Percentiles rank a stretch among this genome's conserved stretches.
Conservation (phyloP, 2,329 filamentous ascomycete genomes). For the Juglanconis sp. region DNA sequence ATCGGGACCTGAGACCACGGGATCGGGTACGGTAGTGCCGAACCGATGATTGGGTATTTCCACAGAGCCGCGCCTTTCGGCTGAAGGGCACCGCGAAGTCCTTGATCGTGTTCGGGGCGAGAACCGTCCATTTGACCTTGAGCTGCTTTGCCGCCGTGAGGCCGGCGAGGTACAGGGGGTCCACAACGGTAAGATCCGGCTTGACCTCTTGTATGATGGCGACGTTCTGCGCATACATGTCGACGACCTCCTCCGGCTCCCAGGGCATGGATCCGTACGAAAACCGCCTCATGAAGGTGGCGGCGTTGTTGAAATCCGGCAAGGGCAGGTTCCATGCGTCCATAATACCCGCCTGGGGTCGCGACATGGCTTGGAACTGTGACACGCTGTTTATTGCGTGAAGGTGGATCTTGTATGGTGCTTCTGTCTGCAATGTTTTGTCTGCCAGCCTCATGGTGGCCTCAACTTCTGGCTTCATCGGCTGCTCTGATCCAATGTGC, state of each 20-base stretch:
- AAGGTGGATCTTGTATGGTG: constrained; percentile 23
- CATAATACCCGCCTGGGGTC: constrained; percentile 19
- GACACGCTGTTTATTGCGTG: constrained; percentile 24
- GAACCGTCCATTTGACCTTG: constrained; percentile 24
- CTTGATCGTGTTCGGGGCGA: constrained; percentile 31
- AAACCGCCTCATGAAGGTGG: constrained; percentile 16
- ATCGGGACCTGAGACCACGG: constrained; percentile 39
- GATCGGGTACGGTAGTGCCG: constrained; percentile 43
- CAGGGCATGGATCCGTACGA: constrained; percentile 23
- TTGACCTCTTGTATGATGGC: constrained; percentile 29
- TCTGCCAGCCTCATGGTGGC: constrained; percentile 19
- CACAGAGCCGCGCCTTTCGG: constrained; percentile 32
- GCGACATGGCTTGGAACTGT: constrained; percentile 19
- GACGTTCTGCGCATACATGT: constrained; percentile 24
- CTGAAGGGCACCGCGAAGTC: constrained; percentile 38
- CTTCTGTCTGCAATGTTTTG: constrained; percentile 14
- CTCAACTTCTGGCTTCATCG: constrained; percentile 19
- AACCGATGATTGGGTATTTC: constrained; percentile 41
- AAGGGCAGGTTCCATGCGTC: constrained; percentile 1
- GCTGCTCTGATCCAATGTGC: constrained; percentile 33
- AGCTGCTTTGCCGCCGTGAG: constrained; percentile 36
- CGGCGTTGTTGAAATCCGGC: constrained; percentile 10
- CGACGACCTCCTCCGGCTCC: constrained; percentile 28
- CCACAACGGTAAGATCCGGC: constrained; percentile 31
- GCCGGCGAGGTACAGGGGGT: constrained; percentile 32